Evolutionary conservation across 441 rosid species (phyloP).

Genomic region (Populus hybrid): DNA sequence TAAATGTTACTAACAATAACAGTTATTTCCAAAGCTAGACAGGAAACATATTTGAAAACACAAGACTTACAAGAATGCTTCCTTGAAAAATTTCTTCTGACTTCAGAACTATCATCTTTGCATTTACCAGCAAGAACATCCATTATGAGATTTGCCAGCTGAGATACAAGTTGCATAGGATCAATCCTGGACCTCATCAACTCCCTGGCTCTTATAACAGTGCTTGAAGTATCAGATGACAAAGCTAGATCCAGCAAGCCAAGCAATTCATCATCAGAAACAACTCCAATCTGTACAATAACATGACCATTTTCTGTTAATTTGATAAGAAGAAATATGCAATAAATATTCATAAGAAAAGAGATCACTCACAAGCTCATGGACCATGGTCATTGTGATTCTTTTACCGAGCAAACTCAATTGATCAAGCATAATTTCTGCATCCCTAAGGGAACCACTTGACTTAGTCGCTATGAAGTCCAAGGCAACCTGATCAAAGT

Average conservation of each 20-base stretch:
- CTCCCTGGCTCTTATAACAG: slow-evolving; percentile 88
- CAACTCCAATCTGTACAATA: slow-evolving; percentile 73
- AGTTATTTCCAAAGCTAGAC: not conserved
- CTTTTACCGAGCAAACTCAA: slow-evolving; percentile 81
- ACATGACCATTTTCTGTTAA: slow-evolving; percentile 15
- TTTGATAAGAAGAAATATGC: not conserved
- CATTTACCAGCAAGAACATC: slow-evolving; percentile 74
- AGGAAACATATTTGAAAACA: not conserved
- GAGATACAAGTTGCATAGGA: slow-evolving; percentile 88
- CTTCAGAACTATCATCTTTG: slow-evolving; percentile 57
- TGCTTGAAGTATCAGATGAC: slow-evolving; percentile 87
- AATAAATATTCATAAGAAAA: slow-evolving; percentile 4
- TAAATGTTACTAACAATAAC: not conserved
- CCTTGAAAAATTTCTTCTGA: slow-evolving; percentile 48
- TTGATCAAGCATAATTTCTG: slow-evolving; percentile 92
- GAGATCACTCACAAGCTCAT: slow-evolving; percentile 70
- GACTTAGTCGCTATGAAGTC: slow-evolving; percentile 86
- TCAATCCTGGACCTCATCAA: slow-evolving; percentile 88
- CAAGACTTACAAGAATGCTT: slow-evolving; percentile 61
- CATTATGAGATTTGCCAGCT: slow-evolving; percentile 89
- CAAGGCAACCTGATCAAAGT: slow-evolving; percentile 65
- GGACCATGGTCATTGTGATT: slow-evolving; percentile 62
- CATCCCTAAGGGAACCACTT: slow-evolving; percentile 88
- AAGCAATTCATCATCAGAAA: slow-evolving; percentile 91
- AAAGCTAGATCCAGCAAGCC: slow-evolving; percentile 86